Percentiles rank a stretch among this genome's conserved stretches.
Conservation (phyloP, 1,284 basidiomycete species). For the Pascua sp. region DNA sequence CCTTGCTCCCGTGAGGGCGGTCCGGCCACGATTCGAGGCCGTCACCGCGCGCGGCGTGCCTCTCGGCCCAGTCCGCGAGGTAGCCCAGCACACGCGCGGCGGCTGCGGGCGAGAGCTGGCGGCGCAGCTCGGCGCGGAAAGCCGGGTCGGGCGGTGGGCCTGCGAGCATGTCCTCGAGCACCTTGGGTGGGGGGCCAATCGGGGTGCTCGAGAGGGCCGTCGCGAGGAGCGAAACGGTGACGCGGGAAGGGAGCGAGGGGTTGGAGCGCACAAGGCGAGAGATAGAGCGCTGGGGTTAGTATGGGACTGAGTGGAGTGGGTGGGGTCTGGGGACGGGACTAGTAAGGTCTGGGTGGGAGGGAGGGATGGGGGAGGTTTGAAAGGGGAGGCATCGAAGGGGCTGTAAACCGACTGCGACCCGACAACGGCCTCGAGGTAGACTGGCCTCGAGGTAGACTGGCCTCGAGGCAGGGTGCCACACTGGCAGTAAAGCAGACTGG, state of each 20-base stretch:
- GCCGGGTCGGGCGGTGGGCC: slow-evolving; percentile 38
- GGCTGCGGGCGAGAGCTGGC: slow-evolving; percentile 29
- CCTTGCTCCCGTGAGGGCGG: background rate
- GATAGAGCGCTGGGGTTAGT: slow-evolving; percentile 14
- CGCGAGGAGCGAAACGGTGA: slow-evolving; percentile 30
- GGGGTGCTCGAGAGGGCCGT: slow-evolving; percentile 17
- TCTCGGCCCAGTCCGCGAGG: slow-evolving; percentile 34
- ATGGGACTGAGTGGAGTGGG: background rate
- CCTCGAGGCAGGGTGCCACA: no score
- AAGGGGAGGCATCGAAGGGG: no score
- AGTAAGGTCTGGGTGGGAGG: background rate
- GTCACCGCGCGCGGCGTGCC: slow-evolving; percentile 24
- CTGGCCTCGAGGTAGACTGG: no score
- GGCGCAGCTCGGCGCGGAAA: slow-evolving; percentile 37
- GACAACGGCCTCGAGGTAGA: no score
- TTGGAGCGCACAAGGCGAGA: slow-evolving; percentile 15
- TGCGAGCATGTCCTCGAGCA: slow-evolving; percentile 29
- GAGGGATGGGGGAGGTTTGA: background rate
- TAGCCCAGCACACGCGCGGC: slow-evolving; percentile 32
- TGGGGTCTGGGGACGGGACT: no score
- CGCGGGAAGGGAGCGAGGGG: slow-evolving; percentile 31
- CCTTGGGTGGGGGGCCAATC: slow-evolving; percentile 13
- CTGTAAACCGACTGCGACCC: no score
- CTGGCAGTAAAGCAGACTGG: no score
- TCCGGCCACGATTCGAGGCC: slow-evolving; percentile 34